Evolutionary conservation across 148 eudicot species (phyloP), one percentile per base, ranked within the genome.

Genomic region (Amaranthus cruentus): DNA sequence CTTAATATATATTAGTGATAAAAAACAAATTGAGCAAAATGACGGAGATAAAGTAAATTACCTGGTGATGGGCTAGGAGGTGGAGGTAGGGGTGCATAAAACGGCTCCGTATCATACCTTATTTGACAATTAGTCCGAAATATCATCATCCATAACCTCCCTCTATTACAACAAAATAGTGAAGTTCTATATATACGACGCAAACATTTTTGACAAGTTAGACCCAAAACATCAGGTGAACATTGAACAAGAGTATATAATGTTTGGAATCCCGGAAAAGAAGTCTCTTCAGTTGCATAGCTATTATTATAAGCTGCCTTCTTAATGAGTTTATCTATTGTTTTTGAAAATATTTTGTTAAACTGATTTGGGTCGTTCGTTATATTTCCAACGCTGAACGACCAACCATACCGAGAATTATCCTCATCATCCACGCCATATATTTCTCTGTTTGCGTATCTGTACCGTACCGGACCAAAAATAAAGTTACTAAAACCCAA

Each of bases 201-300:
- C 70, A 78, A 57, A 67, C 81, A 78, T 7, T 50, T 14, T 46
- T 61, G 55, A 78, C 81, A 78, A 1, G 38, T n/a, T 51, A 47
- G 15, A 63, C 81, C 77, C 51, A 67, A 69, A 4, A 78, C 68
- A 53, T 69, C 73, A 4, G 81, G 81, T 18, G 62, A 44, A 18
- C 81, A 78, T 12, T 78, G 81, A 4, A 70, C 81, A 61, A 78
- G 81, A 6, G 69, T 28, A n/a, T 73, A 78, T 48, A 73, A 47
- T 7, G 73, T 73, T 6, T 8, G 21, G 60, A 42, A 9, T 3
- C 10, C 14, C 2, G 6, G 21, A 6, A 68, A 51, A 44, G 48
- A 15, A 60, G 62, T 70, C 2, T 78, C 69, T 10, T n/a, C 44
- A 0, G 77, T 78, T 42, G 63, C 81, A 53, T 69, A 55, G 0